Evolutionary conservation across 305 asterid species (phyloP).

Genomic region (Fraxinus ornus): DNA sequence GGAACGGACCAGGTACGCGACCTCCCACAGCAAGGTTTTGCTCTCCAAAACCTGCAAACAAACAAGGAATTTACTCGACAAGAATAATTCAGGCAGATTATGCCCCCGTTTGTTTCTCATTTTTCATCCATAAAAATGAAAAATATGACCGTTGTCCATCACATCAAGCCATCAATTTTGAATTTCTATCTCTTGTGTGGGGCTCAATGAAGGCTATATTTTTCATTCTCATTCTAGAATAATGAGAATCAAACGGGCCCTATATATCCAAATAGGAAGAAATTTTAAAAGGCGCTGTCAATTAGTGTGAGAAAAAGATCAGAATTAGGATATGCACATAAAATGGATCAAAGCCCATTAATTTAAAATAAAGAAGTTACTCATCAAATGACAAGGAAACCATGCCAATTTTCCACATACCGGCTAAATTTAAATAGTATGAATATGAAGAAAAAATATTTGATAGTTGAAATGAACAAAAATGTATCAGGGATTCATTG

Average conservation of each 20-base stretch:
- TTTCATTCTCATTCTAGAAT: too few relatives aligned
- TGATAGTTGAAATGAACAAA: not conserved
- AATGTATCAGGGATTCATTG: slow-evolving; percentile 5
- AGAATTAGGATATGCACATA: not conserved
- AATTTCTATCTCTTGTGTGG: too few relatives aligned
- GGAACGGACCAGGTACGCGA: slow-evolving; percentile 63
- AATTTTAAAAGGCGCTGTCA: not conserved
- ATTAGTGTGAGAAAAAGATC: not conserved
- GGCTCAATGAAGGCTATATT: too few relatives aligned
- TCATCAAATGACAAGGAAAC: slow-evolving; percentile 3
- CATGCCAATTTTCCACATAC: not conserved
- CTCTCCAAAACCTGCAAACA: slow-evolving; percentile 61
- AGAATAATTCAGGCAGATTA: not conserved
- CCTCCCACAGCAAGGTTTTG: slow-evolving; percentile 56
- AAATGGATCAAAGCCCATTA: slow-evolving; percentile 3
- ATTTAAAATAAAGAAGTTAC: not conserved
- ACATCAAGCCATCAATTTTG: too few relatives aligned
- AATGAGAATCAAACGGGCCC: too few relatives aligned
- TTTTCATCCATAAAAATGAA: too few relatives aligned
- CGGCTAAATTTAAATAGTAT: not conserved
- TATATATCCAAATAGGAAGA: not conserved
- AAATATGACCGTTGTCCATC: too few relatives aligned
- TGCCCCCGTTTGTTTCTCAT: too few relatives aligned
- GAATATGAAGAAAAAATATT: not conserved
- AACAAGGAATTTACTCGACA: not conserved